These are phyloP conservation scores for Pleodorina starrii DNA, from an alignment of 139 green algal species.

Conservation along the genomic window DNA sequence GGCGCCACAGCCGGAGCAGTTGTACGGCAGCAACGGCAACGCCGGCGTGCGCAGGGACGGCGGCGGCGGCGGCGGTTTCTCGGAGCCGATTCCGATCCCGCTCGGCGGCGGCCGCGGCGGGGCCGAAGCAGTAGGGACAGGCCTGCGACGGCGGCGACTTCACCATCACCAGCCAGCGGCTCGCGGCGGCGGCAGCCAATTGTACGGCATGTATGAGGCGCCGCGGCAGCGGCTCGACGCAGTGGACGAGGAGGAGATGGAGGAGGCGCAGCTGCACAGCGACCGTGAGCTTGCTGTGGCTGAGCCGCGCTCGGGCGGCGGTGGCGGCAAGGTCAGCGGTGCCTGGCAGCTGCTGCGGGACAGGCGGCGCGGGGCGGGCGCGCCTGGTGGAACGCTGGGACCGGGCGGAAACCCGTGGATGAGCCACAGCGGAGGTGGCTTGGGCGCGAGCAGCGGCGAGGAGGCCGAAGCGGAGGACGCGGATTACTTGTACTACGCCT, in stretches of 20 bases:
- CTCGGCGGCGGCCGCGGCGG: not conserved
- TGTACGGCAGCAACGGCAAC: not conserved
- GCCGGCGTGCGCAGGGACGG: not conserved
- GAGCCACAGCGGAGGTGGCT: no score
- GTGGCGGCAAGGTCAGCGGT: no score
- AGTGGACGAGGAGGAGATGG: constrained; percentile 32
- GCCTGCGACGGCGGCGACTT: constrained; percentile 14
- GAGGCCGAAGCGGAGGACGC: not conserved
- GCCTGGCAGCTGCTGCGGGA: no score
- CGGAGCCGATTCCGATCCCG: not conserved
- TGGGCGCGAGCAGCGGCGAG: not conserved
- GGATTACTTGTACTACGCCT: not conserved
- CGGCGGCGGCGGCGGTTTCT: not conserved
- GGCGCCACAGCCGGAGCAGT: not conserved
- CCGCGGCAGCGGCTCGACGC: not conserved
- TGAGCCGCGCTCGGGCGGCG: not conserved
- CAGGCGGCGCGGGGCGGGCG: no score
- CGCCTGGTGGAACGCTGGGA: no score
- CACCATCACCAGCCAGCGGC: not conserved
- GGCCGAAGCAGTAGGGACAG: no score
- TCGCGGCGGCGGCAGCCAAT: not conserved
- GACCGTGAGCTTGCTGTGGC: not conserved
- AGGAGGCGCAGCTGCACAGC: not conserved
- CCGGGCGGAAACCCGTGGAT: no score
- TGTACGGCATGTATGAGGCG: constrained; percentile 7